phyloP scores from a whole-genome alignment of 2,329 filamentous ascomycete genomes.

The Sporothrix brasiliensis region DNA sequence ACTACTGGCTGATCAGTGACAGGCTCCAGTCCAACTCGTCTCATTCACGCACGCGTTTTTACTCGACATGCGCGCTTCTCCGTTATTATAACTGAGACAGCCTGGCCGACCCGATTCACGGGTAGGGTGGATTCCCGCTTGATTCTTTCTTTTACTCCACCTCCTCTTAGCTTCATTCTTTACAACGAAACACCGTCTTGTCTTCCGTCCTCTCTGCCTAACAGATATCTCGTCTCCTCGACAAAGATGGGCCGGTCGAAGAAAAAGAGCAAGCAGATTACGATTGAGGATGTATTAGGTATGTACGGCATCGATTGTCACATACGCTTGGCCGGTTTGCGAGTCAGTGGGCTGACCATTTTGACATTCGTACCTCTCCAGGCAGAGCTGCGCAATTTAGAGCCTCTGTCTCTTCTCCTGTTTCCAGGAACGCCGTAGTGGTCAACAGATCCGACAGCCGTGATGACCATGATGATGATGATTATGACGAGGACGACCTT shows the following conservation, averaged over 20 bases:
- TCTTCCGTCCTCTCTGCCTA: no score
- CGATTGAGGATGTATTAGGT: slow-evolving; percentile 29
- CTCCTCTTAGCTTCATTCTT: background rate
- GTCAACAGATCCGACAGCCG: background rate
- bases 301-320: background rate
- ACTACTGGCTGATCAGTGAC: background rate
- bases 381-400: background rate
- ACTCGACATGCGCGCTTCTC: background rate
- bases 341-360: background rate
- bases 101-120: background rate
- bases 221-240: background rate
- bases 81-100: slow-evolving; percentile 3
- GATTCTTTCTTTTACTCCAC: no score
- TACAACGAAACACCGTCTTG: background rate
- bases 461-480: background rate
- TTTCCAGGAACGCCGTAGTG: background rate
- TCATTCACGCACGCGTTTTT: slow-evolving; percentile 1
- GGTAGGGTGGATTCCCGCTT: background rate
- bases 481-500: background rate
- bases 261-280: slow-evolving; percentile 25
- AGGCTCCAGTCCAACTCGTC: background rate
- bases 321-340: background rate
- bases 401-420: background rate
- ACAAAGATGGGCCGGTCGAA: slow-evolving; percentile 2
- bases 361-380: background rate